Evolutionary conservation across 148 eudicot species (phyloP), one percentile per base, ranked within the genome.

Genomic region (Rhododendron vialii): DNA sequence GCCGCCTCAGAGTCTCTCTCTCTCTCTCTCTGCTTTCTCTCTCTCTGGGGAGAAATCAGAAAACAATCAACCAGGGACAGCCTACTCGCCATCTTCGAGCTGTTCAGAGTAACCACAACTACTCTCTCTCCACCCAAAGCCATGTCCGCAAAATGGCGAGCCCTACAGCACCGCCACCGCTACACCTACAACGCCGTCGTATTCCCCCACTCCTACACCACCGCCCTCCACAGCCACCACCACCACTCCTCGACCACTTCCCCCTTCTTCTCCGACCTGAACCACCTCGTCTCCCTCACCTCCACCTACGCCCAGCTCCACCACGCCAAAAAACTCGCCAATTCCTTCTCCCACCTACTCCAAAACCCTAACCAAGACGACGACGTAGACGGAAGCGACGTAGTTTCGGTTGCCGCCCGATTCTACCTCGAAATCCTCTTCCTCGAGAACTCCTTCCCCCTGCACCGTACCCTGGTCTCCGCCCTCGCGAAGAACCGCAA

Each of bases 111-210:
- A 15, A 22, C 11, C 45, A 8, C 43, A 36, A n/a, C 33, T 24
- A 11, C 30, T 51, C 51, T 75, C 67, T 59, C 43, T 81, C 47
- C 53, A 69, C 50, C 17, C 36, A 10, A 45, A 67, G 89, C 9
- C 63, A 97, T 97, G 99, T 97, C 99, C 18, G 98, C 98, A 0
- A 97, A 94, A 88, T 97, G 99, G 98, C 93, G 99, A 84, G 98
- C 99, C 3, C 71, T 97, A 79, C 99, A 97, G 87, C 99, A 94
- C 78, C 98, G 99, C 87, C 99, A 97, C 89, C 95, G 95, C 57
- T 97, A 95, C 88, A 95, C 98, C 11, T 97, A 95, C 93, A 92
- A 89, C 84, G 95, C 98, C 57, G 92, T 97, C 22, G 57, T 89
- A 18, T 95, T 94, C 86, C 99, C 99, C 22, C 87, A 91, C 3